Conservation (phyloP, 139 green algal genomes). For the Coelastrella sp. region DNA sequence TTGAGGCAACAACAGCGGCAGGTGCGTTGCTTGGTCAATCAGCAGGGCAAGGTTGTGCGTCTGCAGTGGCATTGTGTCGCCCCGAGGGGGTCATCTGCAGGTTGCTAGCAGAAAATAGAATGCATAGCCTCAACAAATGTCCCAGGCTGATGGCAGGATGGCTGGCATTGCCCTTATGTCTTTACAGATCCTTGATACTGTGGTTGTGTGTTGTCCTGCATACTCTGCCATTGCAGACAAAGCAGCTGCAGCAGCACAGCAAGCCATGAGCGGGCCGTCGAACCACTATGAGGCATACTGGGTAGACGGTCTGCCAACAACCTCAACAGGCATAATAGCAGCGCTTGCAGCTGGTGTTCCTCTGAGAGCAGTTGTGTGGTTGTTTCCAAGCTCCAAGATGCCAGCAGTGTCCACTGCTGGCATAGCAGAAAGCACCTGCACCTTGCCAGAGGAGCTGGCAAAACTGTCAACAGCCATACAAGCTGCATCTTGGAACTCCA, state of each 20-base stretch:
- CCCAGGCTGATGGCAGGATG: no score
- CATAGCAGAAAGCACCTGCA: constrained; percentile 8
- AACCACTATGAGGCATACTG: constrained; percentile 61
- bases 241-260: not conserved
- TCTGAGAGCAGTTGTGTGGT: constrained; percentile 46
- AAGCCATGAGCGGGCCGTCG: constrained; percentile 34
- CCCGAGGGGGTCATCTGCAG: no score
- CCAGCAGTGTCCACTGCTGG: not conserved
- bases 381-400: not conserved
- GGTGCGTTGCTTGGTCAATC: no score
- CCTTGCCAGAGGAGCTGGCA: constrained; percentile 9
- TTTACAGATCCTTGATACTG: no score
- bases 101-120: no score
- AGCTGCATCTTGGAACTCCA: constrained; percentile 12
- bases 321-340: constrained; percentile 32
- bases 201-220: not conserved
- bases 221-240: not conserved
- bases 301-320: constrained; percentile 49
- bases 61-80: no score
- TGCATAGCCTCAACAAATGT: no score
- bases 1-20: not conserved
- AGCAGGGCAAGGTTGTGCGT: no score
- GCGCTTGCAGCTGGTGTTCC: constrained; percentile 50
- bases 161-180: no score
- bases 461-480: not conserved